Evolutionary conservation across 1,284 basidiomycete species (phyloP).

Genomic region (Papiliotrema laurentii): DNA sequence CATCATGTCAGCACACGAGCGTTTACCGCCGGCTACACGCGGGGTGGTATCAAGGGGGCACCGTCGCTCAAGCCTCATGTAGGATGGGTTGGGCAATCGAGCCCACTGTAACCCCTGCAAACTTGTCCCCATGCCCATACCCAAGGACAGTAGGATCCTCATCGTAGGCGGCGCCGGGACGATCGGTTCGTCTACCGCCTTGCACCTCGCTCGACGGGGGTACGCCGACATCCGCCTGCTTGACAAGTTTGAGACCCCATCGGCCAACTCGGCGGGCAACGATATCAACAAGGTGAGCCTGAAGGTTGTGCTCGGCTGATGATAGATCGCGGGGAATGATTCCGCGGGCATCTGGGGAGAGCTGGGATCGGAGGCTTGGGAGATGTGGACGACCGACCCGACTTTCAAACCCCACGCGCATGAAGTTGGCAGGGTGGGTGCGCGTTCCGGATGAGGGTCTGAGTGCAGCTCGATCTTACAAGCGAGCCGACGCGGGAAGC

Average conservation of each 20-base stretch:
- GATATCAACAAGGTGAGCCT: slow-evolving; percentile 43
- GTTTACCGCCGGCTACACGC: too few species aligned
- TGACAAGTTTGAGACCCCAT: slow-evolving; percentile 35
- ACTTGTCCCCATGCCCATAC: too few species aligned
- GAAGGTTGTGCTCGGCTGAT: not conserved
- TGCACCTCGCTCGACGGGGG: slow-evolving; percentile 37
- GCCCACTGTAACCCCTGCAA: too few species aligned
- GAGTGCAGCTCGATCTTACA: slow-evolving; percentile 1
- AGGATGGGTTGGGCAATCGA: too few species aligned
- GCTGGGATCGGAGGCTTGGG: slow-evolving; percentile 19
- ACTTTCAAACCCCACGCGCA: slow-evolving; percentile 37
- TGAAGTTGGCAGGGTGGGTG: slow-evolving; percentile 21
- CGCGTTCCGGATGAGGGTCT: not conserved
- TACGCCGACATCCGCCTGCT: slow-evolving; percentile 40
- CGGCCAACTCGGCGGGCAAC: slow-evolving; percentile 35
- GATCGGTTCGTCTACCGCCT: slow-evolving; percentile 43
- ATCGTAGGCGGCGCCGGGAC: slow-evolving; percentile 44
- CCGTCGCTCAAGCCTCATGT: too few species aligned
- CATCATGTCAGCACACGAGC: too few species aligned
- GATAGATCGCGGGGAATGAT: slow-evolving; percentile 3
- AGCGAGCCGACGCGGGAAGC: slow-evolving; percentile 1
- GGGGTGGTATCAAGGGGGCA: too few species aligned
- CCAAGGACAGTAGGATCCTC: slow-evolving; percentile 21
- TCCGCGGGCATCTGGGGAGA: not conserved
- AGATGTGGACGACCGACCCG: slow-evolving; percentile 38